A percentile compares a stretch with the other conserved stretches of the same genome.
Conservation (phyloP, 179 eudicot species). For the Carnegiea gigantea region DNA sequence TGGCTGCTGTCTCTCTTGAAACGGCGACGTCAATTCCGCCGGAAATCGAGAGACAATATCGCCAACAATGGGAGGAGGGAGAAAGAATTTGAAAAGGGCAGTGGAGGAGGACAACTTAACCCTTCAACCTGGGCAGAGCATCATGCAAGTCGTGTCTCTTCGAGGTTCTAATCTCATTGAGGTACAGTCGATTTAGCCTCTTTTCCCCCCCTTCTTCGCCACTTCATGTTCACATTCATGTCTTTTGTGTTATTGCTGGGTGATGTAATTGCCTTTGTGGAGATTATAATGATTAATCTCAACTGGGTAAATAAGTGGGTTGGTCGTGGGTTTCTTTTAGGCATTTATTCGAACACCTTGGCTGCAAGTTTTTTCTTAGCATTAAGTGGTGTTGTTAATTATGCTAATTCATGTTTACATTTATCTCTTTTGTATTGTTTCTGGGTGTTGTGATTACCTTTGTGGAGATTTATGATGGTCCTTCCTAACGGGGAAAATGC, state of each 20-base stretch:
- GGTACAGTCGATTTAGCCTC: constrained; percentile 32
- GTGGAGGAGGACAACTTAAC: constrained; percentile 44
- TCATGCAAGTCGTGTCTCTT: constrained; percentile 73
- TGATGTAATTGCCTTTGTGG: not conserved
- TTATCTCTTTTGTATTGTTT: not conserved
- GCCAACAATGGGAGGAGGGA: constrained; percentile 63
- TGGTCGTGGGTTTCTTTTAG: constrained; percentile 1
- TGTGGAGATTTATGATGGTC: not conserved
- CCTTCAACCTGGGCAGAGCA: constrained; percentile 59
- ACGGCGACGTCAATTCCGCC: not conserved
- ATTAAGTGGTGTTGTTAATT: not conserved
- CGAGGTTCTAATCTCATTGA: constrained; percentile 83
- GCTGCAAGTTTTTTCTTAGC: not conserved
- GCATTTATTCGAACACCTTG: not conserved
- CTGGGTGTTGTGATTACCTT: not conserved
- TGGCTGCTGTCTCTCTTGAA: not conserved
- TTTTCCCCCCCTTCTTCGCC: not conserved
- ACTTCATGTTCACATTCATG: not conserved
- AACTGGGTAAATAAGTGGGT: not conserved
- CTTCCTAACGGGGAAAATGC: not conserved
- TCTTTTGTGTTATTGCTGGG: not conserved
- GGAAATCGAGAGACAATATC: not conserved
- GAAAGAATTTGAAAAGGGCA: constrained; percentile 86
- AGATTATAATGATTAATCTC: not conserved
- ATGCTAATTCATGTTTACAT: not conserved